phyloP scores from a whole-genome alignment of 177 flowering plant genomes.

The Vitis hybrid region DNA sequence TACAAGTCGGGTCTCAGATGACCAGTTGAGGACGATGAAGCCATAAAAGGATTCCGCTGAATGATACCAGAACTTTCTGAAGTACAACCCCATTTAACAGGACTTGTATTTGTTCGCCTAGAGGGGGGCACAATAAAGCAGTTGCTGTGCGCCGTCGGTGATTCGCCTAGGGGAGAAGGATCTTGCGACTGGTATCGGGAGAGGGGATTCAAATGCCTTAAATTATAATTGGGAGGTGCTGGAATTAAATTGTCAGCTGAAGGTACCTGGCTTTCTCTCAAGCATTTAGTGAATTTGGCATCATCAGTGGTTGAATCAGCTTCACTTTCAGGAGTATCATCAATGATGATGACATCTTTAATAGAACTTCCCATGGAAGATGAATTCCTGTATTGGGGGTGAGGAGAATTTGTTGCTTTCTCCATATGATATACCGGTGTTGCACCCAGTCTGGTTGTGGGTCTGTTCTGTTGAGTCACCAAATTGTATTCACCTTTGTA shows the following conservation, averaged over 20 bases:
- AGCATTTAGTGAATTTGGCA: constrained; percentile 8
- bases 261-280: constrained; percentile 13
- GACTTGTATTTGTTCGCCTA: constrained; percentile 16
- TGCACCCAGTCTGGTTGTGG: constrained; percentile 9
- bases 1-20: constrained; percentile 27
- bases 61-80: constrained; percentile 28
- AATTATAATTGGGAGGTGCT: neutral
- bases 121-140: constrained; percentile 19
- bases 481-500: constrained; percentile 8
- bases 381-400: constrained; percentile 5
- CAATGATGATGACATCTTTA: constrained; percentile 30
- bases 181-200: constrained; percentile 17
- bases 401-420: constrained; percentile 6
- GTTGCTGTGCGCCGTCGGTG: constrained; percentile 16
- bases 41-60: constrained; percentile 18
- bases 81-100: constrained; percentile 30
- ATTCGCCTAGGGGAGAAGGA: constrained; percentile 8
- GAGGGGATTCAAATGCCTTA: constrained; percentile 14
- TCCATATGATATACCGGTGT: constrained; percentile 1
- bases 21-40: constrained; percentile 24
- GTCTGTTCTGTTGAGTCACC: neutral
- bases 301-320: constrained; percentile 1
- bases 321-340: constrained; percentile 28
- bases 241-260: constrained; percentile 16
- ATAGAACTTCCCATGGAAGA: constrained; percentile 6